These are phyloP conservation scores for Bryopsis sp. DNA, from an alignment of 139 green algal genomes.

Conservation along the genomic window DNA sequence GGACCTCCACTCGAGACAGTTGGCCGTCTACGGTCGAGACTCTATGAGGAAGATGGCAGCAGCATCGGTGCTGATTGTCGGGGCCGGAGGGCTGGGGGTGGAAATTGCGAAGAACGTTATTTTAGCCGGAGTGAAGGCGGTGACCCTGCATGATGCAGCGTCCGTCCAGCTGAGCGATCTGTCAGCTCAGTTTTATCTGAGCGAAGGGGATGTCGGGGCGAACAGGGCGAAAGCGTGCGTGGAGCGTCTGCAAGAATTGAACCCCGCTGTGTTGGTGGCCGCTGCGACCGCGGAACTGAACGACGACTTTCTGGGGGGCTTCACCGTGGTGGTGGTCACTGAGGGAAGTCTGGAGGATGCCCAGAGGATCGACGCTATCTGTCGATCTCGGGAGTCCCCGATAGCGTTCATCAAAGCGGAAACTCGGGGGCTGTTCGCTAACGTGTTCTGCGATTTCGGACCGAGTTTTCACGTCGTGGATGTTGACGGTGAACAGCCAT, in stretches of 20 bases:
- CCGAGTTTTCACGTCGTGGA: conserved; percentile 77
- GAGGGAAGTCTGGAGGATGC: conserved; percentile 48
- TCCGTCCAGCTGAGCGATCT: conserved; percentile 54
- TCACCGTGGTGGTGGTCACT: conserved; percentile 84
- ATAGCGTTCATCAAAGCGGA: conserved; percentile 84
- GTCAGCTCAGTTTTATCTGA: conserved; percentile 91
- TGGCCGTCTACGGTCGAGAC: conserved; percentile 96
- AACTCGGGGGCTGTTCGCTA: conserved; percentile 83
- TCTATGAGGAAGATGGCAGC: conserved; percentile 80
- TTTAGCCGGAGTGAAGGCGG: conserved; percentile 79
- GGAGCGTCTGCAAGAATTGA: conserved; percentile 90
- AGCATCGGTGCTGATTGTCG: conserved; percentile 75
- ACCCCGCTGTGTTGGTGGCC: conserved; percentile 72
- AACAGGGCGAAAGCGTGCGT: conserved; percentile 85
- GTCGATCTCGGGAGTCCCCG: conserved; percentile 42
- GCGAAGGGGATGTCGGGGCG: conserved; percentile 72
- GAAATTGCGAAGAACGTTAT: conserved; percentile 98
- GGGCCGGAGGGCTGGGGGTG: conserved; percentile 75
- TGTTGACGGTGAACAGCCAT: conserved; percentile 84
- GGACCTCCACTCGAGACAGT: conserved; percentile 91
- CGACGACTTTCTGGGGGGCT: conserved; percentile 57
- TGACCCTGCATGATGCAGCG: conserved; percentile 78
- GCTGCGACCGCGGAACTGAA: conserved; percentile 41
- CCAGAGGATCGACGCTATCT: conserved; percentile 69
- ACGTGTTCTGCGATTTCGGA: conserved; percentile 95